phyloP scores from a whole-genome alignment of 345 rosid species.

The Hibiscus syriacus region DNA sequence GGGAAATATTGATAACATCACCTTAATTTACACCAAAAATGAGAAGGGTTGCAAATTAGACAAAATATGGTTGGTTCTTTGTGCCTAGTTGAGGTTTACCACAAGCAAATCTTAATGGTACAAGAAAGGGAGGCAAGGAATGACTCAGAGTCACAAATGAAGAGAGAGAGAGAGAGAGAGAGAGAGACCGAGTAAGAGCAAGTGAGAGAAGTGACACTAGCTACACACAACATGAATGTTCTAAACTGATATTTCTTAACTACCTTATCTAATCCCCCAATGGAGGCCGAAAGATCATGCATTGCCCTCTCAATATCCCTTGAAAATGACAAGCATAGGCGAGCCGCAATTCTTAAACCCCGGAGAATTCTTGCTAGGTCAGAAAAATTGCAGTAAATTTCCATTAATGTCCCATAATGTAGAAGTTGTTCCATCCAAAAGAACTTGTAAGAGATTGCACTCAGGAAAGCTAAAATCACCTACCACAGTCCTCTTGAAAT shows the following conservation, averaged over 20 bases:
- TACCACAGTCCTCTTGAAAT: slow-evolving; percentile 86
- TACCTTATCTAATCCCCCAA: slow-evolving; percentile 62
- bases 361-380: slow-evolving; percentile 84
- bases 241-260: not conserved
- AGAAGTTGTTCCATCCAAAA: slow-evolving; percentile 4
- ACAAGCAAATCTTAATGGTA: not conserved
- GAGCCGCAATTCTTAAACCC: slow-evolving; percentile 87
- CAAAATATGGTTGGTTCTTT: not conserved
- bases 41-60: not conserved
- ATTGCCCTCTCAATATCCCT: slow-evolving; percentile 66
- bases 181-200: not conserved
- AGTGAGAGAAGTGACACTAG: not conserved
- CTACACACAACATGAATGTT: not conserved
- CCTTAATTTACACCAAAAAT: not conserved
- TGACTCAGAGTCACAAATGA: not conserved
- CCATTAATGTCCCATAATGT: slow-evolving; percentile 12
- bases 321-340: slow-evolving; percentile 59
- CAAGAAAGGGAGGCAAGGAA: not conserved
- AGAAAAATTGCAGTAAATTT: slow-evolving; percentile 3
- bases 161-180: too few relatives aligned
- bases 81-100: not conserved
- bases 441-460: slow-evolving; percentile 6
- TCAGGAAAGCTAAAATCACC: slow-evolving; percentile 23
- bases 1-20: not conserved
- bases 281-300: slow-evolving; percentile 42